Evolutionary conservation across 306 rosid genomes (phyloP).

Genomic region (Astragalus glycyphyllos): DNA sequence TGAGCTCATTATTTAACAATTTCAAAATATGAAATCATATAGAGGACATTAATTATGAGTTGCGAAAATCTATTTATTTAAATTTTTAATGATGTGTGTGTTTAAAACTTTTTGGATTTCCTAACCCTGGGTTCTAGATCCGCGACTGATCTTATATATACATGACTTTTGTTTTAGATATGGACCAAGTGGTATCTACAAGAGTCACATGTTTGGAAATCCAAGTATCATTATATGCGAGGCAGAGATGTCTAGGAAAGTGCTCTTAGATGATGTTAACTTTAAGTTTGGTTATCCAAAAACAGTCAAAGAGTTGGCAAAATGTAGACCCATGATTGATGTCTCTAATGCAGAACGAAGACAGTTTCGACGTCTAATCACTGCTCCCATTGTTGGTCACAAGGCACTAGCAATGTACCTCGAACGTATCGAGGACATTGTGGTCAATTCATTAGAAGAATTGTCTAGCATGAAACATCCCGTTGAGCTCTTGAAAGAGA

Average conservation of each 20-base stretch:
- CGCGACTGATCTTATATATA: too few relatives aligned
- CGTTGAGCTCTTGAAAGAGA: constrained; percentile 40
- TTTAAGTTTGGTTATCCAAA: constrained; percentile 48
- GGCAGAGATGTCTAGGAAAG: constrained; percentile 25
- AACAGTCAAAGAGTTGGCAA: neutral
- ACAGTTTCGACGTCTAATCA: constrained; percentile 37
- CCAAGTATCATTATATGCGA: constrained; percentile 24
- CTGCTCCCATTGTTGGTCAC: constrained; percentile 40
- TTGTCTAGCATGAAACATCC: constrained; percentile 40
- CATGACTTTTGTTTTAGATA: neutral
- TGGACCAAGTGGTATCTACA: constrained; percentile 23
- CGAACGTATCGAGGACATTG: constrained; percentile 35
- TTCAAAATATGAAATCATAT: too few relatives aligned
- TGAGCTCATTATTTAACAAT: too few relatives aligned
- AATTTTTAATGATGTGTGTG: too few relatives aligned
- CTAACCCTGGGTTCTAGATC: too few relatives aligned
- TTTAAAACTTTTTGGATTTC: too few relatives aligned
- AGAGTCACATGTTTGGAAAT: constrained; percentile 9
- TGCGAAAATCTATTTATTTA: too few relatives aligned
- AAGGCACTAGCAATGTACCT: constrained; percentile 17
- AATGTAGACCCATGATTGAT: neutral
- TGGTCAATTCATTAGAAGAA: constrained; percentile 24
- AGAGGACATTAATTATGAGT: too few relatives aligned
- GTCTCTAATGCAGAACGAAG: constrained; percentile 36
- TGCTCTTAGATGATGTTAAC: constrained; percentile 36